These are phyloP conservation scores for Mortierella polycephala DNA, from an alignment of 371 early-diverging fungal genomes.

Conservation along the genomic window DNA sequence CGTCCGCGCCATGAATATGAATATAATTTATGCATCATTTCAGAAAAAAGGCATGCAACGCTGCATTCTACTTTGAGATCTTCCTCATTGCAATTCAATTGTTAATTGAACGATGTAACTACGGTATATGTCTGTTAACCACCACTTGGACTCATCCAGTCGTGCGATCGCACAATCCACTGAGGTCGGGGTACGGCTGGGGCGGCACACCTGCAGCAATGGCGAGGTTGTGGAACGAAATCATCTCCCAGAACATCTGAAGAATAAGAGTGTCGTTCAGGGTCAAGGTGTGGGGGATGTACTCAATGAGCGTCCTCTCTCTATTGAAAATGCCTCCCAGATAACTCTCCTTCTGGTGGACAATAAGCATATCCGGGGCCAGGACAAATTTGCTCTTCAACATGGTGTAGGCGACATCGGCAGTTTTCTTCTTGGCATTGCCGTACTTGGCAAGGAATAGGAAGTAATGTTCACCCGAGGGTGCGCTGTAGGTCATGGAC, in stretches of 20 bases:
- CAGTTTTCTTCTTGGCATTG: constrained; percentile 3
- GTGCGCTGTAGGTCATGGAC: constrained; percentile 20
- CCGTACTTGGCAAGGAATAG: constrained; percentile 23
- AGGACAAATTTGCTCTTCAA: constrained; percentile 12
- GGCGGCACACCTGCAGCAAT: neutral
- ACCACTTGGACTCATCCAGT: too few relatives aligned
- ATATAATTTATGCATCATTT: too few relatives aligned
- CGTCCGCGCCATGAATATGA: too few relatives aligned
- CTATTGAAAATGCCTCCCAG: constrained; percentile 4
- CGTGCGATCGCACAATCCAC: constrained; percentile 13
- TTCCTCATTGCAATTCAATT: too few relatives aligned
- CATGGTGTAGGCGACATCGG: constrained; percentile 9
- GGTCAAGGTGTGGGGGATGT: constrained; percentile 21
- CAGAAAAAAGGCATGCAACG: too few relatives aligned
- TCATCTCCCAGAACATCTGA: constrained; percentile 34
- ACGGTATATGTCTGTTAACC: too few relatives aligned
- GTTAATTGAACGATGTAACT: too few relatives aligned
- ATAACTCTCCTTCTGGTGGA: constrained; percentile 4
- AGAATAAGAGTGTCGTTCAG: constrained; percentile 22
- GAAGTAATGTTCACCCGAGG: constrained; percentile 9
- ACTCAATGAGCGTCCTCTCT: constrained; percentile 11
- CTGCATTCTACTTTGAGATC: too few relatives aligned
- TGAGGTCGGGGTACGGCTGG: constrained; percentile 16
- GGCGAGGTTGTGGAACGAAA: constrained; percentile 23
- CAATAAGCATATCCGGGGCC: constrained; percentile 33